These are phyloP conservation scores for Ceratocystis harringtonii DNA, from an alignment of 2,329 filamentous ascomycete genomes.

Conservation along the genomic window DNA sequence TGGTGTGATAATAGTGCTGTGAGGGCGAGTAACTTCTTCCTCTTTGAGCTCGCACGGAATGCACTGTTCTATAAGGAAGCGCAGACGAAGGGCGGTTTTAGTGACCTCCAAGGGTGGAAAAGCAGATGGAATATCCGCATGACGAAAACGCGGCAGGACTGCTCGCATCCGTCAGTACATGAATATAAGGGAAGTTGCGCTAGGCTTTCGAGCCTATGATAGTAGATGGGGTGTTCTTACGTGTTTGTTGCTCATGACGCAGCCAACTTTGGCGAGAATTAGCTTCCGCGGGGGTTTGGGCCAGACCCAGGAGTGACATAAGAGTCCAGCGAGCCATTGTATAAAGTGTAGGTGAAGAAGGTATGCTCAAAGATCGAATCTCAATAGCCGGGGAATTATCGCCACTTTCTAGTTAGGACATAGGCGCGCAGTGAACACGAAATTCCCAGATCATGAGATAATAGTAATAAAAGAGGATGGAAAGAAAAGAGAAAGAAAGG, in stretches of 20 bases:
- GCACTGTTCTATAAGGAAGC: slow-evolving; percentile 77
- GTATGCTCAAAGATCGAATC: neutral
- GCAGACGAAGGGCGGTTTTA: slow-evolving; percentile 74
- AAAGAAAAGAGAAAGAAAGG: neutral
- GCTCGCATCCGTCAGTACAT: neutral
- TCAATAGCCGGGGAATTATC: neutral
- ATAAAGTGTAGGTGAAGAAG: too few relatives aligned
- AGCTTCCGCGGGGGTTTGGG: neutral
- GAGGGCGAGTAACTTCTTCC: slow-evolving; percentile 56
- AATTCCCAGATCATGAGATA: neutral
- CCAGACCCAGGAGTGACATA: slow-evolving; percentile 13
- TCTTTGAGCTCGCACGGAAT: slow-evolving; percentile 82
- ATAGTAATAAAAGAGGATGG: neutral
- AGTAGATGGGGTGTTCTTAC: neutral
- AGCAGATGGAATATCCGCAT: slow-evolving; percentile 42
- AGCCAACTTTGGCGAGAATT: slow-evolving; percentile 7
- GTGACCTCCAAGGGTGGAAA: slow-evolving; percentile 70
- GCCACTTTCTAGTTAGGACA: neutral
- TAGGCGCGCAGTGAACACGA: neutral
- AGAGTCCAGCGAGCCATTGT: slow-evolving; percentile 13
- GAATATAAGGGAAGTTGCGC: neutral
- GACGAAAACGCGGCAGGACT: slow-evolving; percentile 53
- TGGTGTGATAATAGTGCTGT: slow-evolving; percentile 71
- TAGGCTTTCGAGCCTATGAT: too few relatives aligned
- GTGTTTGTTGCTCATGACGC: slow-evolving; percentile 5